Conservation (phyloP, 805 yeast species). For the Sungouiella blattae region DNA sequence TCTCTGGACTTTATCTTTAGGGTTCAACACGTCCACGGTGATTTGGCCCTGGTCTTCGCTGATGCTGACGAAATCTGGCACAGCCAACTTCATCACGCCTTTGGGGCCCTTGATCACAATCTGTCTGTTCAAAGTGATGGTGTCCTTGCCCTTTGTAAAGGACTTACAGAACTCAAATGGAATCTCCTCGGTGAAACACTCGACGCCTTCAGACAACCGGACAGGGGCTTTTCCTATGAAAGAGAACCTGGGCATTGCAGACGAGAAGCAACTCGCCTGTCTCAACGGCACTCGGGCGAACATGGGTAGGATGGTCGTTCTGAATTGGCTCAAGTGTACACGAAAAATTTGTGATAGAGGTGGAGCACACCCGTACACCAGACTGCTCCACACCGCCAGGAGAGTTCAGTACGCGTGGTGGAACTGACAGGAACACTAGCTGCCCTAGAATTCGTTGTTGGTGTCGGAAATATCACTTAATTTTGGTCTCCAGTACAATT, state of each 20-base stretch:
- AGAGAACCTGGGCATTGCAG: conserved; percentile 32
- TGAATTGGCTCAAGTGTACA: not conserved
- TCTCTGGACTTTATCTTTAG: conserved; percentile 62
- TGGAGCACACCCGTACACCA: conserved; percentile 1
- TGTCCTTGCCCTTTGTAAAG: conserved; percentile 64
- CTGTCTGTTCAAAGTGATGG: conserved; percentile 53
- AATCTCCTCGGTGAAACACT: conserved; percentile 44
- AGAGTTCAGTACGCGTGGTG: too few species aligned
- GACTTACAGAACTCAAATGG: conserved; percentile 52
- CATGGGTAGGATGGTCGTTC: conserved; percentile 13
- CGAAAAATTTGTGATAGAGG: not conserved
- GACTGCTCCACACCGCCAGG: too few species aligned
- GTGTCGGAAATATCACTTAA: too few species aligned
- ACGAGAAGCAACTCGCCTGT: conserved; percentile 13
- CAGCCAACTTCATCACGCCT: conserved; percentile 59
- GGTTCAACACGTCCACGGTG: conserved; percentile 54
- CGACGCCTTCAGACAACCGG: conserved; percentile 59
- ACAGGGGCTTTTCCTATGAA: conserved; percentile 84
- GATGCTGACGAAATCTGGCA: conserved; percentile 69
- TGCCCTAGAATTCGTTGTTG: too few species aligned
- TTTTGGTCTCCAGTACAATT: too few species aligned
- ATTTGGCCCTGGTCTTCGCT: conserved; percentile 37
- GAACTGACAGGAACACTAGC: too few species aligned
- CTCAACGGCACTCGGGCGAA: conserved; percentile 8
- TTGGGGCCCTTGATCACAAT: conserved; percentile 72